Conservation (phyloP, 345 rosid species). For the Brassica juncea region DNA sequence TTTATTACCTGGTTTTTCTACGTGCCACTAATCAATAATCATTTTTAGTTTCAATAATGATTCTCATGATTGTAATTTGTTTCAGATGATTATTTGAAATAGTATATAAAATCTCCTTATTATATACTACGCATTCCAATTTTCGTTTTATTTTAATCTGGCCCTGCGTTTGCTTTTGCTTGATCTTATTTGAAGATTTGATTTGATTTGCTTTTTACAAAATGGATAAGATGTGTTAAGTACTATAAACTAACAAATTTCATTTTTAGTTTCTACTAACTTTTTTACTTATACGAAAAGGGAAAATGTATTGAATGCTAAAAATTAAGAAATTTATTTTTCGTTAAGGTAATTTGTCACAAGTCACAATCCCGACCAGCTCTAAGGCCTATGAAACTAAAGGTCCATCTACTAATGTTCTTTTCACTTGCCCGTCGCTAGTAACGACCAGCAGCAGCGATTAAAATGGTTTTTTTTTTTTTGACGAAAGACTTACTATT, state of each 20-base stretch:
- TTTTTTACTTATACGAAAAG: not conserved
- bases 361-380: too few relatives aligned
- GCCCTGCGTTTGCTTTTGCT: conserved; percentile 15
- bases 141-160: not conserved
- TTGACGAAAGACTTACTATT: too few relatives aligned
- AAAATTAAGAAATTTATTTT: too few relatives aligned
- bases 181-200: conserved; percentile 29
- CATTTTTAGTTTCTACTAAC: not conserved
- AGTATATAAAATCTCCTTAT: too few relatives aligned
- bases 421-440: too few relatives aligned
- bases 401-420: too few relatives aligned
- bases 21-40: conserved; percentile 34
- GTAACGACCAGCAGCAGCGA: too few relatives aligned
- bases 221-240: not conserved
- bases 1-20: conserved; percentile 28
- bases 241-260: not conserved
- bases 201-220: conserved; percentile 20
- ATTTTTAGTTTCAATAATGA: conserved; percentile 17
- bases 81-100: conserved; percentile 6
- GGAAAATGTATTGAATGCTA: too few relatives aligned
- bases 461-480: too few relatives aligned
- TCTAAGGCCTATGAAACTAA: too few relatives aligned
- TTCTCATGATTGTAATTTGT: conserved; percentile 27
- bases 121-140: not conserved
- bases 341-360: too few relatives aligned